Evolutionary conservation across 257 asterid species (phyloP).

Genomic region (Solanum gracilifrons): DNA sequence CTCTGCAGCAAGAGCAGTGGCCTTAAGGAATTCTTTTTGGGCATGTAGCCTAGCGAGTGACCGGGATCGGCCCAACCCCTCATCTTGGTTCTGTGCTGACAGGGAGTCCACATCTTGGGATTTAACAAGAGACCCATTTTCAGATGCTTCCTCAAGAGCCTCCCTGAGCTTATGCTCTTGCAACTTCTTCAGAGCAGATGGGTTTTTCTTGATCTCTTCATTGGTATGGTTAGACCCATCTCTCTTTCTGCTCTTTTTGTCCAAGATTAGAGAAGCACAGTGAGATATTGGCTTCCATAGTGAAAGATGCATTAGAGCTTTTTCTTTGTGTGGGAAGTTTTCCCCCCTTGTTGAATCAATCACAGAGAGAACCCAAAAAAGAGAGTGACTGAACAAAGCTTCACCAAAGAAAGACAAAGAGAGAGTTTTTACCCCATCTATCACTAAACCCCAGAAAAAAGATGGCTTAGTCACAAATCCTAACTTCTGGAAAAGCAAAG

Average conservation of each 20-base stretch:
- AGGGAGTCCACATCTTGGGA: constrained; percentile 78
- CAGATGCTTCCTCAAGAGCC: constrained; percentile 99
- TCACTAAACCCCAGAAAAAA: constrained; percentile 35
- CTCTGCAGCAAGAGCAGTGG: constrained; percentile 93
- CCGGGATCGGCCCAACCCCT: constrained; percentile 72
- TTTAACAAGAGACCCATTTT: constrained; percentile 78
- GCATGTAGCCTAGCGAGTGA: constrained; percentile 87
- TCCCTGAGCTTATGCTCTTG: constrained; percentile 87
- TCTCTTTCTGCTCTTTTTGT: constrained; percentile 81
- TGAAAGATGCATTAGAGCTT: constrained; percentile 84
- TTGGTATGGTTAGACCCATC: constrained; percentile 50
- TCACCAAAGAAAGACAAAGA: constrained; percentile 5
- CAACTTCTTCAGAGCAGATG: constrained; percentile 60
- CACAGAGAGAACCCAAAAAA: constrained; percentile 13
- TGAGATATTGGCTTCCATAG: constrained; percentile 98
- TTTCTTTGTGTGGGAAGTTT: not conserved
- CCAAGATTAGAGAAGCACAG: constrained; percentile 88
- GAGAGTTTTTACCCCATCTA: constrained; percentile 40
- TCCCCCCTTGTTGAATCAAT: constrained; percentile 4
- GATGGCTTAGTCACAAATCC: constrained; percentile 29
- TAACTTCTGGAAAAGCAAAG: constrained; percentile 51
- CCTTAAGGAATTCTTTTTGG: constrained; percentile 86
- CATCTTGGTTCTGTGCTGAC: constrained; percentile 51
- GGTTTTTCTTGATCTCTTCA: constrained; percentile 54
- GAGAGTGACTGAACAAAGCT: constrained; percentile 18